Conservation (phyloP, 1,284 basidiomycete species). For the Irpex lacteus region DNA sequence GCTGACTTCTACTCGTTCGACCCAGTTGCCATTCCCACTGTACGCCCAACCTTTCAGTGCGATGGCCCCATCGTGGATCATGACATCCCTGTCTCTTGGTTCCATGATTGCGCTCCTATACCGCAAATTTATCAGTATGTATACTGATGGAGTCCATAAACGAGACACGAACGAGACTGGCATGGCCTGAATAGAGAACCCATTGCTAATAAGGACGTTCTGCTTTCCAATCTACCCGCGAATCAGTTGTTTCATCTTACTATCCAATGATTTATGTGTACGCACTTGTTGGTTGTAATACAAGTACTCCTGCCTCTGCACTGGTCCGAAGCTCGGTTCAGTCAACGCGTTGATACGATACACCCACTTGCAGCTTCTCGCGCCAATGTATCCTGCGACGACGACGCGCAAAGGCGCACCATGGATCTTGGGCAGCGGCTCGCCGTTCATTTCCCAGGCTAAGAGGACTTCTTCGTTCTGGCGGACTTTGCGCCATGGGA, state of each 20-base stretch:
- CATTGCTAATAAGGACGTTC: conserved; percentile 41
- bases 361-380: conserved; percentile 56
- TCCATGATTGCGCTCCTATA: conserved; percentile 48
- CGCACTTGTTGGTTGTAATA: conserved; percentile 45
- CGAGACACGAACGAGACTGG: conserved; percentile 46
- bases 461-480: conserved; percentile 51
- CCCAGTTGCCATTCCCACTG: conserved; percentile 55
- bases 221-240: conserved; percentile 45
- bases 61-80: conserved; percentile 48
- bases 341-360: conserved; percentile 50
- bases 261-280: neutral
- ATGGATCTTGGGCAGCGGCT: conserved; percentile 51
- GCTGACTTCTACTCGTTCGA: conserved; percentile 53
- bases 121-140: neutral
- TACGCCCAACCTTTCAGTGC: conserved; percentile 52
- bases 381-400: conserved; percentile 57
- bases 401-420: conserved; percentile 54
- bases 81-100: conserved; percentile 43
- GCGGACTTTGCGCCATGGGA: conserved; percentile 50
- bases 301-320: conserved; percentile 52
- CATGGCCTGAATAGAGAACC: conserved; percentile 55
- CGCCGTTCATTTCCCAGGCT: conserved; percentile 60
- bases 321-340: conserved; percentile 49
- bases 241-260: neutral
- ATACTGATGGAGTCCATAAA: neutral